phyloP scores from a whole-genome alignment of 352 stramenopile genomes.

The Phytophthora palmivora region DNA sequence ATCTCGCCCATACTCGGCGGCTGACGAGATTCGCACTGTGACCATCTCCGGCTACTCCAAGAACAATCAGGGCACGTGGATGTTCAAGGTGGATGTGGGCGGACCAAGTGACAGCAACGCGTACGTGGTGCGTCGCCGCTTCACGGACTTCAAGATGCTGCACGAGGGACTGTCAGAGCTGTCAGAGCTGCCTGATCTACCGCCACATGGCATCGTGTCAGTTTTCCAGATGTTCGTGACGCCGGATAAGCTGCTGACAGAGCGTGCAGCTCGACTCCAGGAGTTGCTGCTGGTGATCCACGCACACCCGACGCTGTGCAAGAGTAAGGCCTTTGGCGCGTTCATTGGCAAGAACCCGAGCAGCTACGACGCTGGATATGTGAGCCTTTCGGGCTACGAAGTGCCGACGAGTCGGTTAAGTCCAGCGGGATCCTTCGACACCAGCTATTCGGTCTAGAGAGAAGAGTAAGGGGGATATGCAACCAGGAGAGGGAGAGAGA shows the following conservation, averaged over 20 bases:
- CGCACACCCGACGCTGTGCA: conserved; percentile 54
- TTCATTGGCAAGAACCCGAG: conserved; percentile 83
- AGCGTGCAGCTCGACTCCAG: conserved; percentile 62
- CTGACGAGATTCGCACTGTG: conserved; percentile 51
- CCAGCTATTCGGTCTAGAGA: conserved; percentile 33
- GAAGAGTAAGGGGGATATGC: conserved; percentile 1
- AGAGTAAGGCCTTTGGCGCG: conserved; percentile 48
- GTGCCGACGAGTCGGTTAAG: conserved; percentile 47
- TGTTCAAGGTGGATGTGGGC: conserved; percentile 79
- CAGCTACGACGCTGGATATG: conserved; percentile 67
- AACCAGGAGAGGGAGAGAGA: conserved; percentile 12
- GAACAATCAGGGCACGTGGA: conserved; percentile 73
- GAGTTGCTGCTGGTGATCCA: conserved; percentile 68
- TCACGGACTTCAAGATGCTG: conserved; percentile 79
- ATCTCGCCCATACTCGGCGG: conserved; percentile 63
- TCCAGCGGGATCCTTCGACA: conserved; percentile 28
- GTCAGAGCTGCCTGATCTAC: conserved; percentile 50
- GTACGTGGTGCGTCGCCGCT: conserved; percentile 76
- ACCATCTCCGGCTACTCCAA: conserved; percentile 71
- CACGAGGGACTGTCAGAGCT: conserved; percentile 60
- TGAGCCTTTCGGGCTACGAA: conserved; percentile 77
- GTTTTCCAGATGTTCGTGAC: conserved; percentile 75
- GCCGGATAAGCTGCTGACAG: conserved; percentile 60
- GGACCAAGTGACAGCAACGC: conserved; percentile 55
- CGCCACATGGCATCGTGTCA: conserved; percentile 69